These are phyloP conservation scores for Leishmania tarentolae DNA, from an alignment of 208 protist species.

Conservation along the genomic window DNA sequence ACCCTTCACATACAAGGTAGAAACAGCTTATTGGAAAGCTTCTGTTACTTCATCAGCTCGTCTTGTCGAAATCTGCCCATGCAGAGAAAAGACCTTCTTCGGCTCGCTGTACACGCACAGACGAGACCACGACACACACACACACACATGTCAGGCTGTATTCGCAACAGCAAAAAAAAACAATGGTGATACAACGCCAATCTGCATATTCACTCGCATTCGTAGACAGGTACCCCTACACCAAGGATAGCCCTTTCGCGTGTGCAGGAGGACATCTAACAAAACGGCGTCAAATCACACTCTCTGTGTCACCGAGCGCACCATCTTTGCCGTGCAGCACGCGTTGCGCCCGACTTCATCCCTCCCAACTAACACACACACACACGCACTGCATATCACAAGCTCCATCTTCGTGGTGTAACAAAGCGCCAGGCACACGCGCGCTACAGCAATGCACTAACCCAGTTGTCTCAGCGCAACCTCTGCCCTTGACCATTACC, in stretches of 20 bases:
- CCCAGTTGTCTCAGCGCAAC: not conserved
- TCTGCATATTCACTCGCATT: not conserved
- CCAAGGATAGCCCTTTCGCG: not conserved
- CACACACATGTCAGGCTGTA: not conserved
- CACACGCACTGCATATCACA: not conserved
- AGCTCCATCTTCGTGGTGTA: not conserved
- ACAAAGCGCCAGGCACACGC: not conserved
- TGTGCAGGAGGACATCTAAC: not conserved
- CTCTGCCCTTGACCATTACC: not conserved
- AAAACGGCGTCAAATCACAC: not conserved
- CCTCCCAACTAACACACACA: no score
- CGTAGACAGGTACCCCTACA: no score
- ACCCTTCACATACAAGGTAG: not conserved
- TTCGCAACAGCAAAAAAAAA: not conserved
- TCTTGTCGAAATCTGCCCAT: not conserved
- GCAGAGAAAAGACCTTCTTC: not conserved
- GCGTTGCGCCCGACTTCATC: no score
- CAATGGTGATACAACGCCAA: not conserved
- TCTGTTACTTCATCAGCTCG: not conserved
- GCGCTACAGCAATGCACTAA: not conserved
- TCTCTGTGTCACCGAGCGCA: not conserved
- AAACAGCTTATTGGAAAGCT: not conserved
- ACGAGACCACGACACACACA: not conserved
- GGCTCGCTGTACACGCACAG: not conserved
- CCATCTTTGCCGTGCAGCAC: no score